A percentile compares a stretch with the other conserved stretches of the same genome.
Conservation (phyloP, 768 basidiomycete species). For the Tylopilus felleus region DNA sequence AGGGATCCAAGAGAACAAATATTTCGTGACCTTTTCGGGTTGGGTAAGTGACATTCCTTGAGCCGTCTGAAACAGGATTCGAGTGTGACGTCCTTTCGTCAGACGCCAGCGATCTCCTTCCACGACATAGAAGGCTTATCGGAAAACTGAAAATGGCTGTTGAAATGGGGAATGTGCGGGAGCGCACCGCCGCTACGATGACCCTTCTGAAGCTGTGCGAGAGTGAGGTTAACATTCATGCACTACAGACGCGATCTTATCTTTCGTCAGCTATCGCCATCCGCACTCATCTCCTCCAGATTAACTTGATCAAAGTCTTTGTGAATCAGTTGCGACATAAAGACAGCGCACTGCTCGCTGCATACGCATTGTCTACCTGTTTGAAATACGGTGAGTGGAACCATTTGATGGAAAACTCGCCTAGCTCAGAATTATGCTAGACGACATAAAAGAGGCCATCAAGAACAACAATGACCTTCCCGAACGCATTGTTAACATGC, state of each 20-base stretch:
- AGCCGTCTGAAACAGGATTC: background rate
- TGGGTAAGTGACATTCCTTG: conserved; percentile 6
- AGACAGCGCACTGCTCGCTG: conserved; percentile 18
- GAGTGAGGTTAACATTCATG: conserved; percentile 3
- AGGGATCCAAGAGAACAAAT: background rate
- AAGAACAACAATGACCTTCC: conserved; percentile 7
- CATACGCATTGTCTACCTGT: conserved; percentile 19
- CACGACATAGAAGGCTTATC: conserved; percentile 10
- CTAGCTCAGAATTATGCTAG: conserved; percentile 1
- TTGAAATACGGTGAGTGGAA: conserved; percentile 14
- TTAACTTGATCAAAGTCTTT: conserved; percentile 8
- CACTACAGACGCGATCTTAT: background rate
- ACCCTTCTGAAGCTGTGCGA: conserved; percentile 21
- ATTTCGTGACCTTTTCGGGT: conserved; percentile 17
- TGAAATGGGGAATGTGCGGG: background rate
- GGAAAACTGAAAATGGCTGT: conserved; percentile 5
- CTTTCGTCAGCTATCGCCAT: conserved; percentile 4
- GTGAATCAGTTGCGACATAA: conserved; percentile 15
- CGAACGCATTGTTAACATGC: conserved; percentile 21
- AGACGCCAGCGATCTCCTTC: conserved; percentile 5
- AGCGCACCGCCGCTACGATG: conserved; percentile 23
- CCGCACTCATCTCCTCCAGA: conserved; percentile 7
- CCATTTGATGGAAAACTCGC: background rate
- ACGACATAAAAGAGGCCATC: conserved; percentile 12
- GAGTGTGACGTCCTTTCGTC: background rate